Evolutionary conservation across 768 basidiomycete genomes (phyloP), one percentile per base, ranked within the genome.

Genomic region (Lactifluus hygrophoroides): DNA sequence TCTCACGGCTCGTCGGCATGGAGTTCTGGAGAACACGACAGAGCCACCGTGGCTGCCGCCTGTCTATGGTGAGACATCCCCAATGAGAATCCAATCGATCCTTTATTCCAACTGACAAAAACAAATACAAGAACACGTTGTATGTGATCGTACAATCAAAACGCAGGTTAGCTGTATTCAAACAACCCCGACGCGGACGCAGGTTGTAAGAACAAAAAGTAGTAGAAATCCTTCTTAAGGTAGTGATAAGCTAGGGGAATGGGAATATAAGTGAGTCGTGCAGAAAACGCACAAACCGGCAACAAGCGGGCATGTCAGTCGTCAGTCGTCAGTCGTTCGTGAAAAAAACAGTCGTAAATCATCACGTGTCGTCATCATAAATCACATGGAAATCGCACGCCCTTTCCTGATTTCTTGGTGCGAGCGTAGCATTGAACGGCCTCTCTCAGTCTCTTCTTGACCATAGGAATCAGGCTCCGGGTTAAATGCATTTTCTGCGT

Each of bases 371-470:
- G 50, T 62, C 40, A 28, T 58, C 8, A 54, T 45, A 57, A 49
- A 56, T 79, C 80, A 90, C 82, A 90, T 80, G 62, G 90, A 92
- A 67, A 91, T 88, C 58, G 90, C 88, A 63, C 90, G 84, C 58
- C 88, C 86, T 73, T 78, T 81, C 67, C 85, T 83, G 70, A 79
- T 71, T 58, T 80, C 81, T 69, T 76, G 81, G 70, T 75, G 76
- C 69, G 78, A 79, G 68, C 85, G 82, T 69, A 83, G 74, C 60
- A 77, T 74, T 54, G 83, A 77, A 60, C 86, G 85, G 66, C 87
- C 87, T 70, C 86, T 79, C 64, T 79, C 73, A 54, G 75, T 76
- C 59, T 69, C 60, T 23, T 68, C 69, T 25, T 77, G 76, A 25
- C 75, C 76, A 65, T 76, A 77, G 48, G 75, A 75, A 60, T 82